Percentiles rank a stretch among this genome's conserved stretches.
These are phyloP conservation scores for Schizosaccharomyces lindneri DNA, from an alignment of 805 yeast species.

Conservation along the genomic window DNA sequence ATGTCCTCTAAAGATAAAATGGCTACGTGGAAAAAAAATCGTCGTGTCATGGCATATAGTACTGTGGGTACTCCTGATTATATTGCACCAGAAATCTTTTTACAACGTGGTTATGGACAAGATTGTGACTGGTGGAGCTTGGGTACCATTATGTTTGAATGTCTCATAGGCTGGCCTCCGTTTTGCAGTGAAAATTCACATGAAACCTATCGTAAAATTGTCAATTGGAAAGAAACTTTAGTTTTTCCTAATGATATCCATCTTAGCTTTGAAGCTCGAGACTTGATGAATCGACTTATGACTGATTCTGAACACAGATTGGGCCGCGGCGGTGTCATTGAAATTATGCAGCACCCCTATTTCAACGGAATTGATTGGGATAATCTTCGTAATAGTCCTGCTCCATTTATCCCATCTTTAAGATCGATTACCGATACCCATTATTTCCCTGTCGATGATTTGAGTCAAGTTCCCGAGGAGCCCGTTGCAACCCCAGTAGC, in stretches of 20 bases:
- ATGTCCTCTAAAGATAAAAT: conserved; percentile 86
- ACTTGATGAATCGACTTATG: conserved; percentile 49
- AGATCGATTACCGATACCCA: conserved; percentile 85
- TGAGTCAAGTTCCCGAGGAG: conserved; percentile 81
- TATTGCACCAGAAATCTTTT: conserved; percentile 82
- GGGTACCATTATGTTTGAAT: conserved; percentile 92
- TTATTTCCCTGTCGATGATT: conserved; percentile 92
- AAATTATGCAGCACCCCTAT: conserved; percentile 72
- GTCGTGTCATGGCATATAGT: conserved; percentile 83
- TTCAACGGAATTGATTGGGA: conserved; percentile 94
- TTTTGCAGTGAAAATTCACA: conserved; percentile 87
- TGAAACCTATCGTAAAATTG: conserved; percentile 73
- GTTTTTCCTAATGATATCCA: conserved; percentile 82
- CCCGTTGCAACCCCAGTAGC: conserved; percentile 9
- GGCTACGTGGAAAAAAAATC: conserved; percentile 84
- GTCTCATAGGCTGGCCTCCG: conserved; percentile 93
- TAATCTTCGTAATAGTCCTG: conserved; percentile 62
- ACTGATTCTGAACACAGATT: conserved; percentile 58
- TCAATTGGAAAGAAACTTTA: conserved; percentile 73
- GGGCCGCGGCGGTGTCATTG: conserved; percentile 85
- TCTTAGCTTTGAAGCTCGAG: conserved; percentile 69
- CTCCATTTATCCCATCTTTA: conserved; percentile 81
- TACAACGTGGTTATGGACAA: conserved; percentile 85
- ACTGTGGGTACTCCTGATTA: conserved; percentile 94
- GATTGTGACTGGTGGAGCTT: conserved; percentile 97